Evolutionary conservation across 208 protist species (phyloP), one percentile per base, ranked within the genome.

Genomic region (Trypanosoma platydactyli): DNA sequence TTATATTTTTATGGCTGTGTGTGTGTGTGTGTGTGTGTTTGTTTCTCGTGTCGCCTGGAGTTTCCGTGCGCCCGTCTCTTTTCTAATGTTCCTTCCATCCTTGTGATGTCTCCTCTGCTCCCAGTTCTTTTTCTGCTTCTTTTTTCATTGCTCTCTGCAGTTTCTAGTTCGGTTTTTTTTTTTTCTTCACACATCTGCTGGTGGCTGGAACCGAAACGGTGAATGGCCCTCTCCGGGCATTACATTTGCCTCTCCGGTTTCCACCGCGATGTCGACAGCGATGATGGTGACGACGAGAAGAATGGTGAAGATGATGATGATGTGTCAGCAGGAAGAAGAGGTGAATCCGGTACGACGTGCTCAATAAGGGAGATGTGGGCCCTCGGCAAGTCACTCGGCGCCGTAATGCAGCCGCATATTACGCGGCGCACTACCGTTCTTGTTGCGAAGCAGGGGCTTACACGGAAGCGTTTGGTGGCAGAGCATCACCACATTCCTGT

Each of bases 401-500:
- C 78, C 0, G 56, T 49, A 2, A 64, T 86, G 27, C 73, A 86
- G 29, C 29, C 68, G 2, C 53, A 79, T 11, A 70, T 90, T 9
- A 80, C 71, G 51, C 68, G 51, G 41, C 57, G 65, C 3, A 94
- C 84, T 6, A 64, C 45, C 22, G 68, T 90, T 44, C 58, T 94
- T 16, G 78, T 94, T n/a, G 82, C 89, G 3, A 54, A 77, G 12
- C 73, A 74, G 38, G 89, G 89, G 1, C 78, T 92, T 45, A 92
- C 83, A 15, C 54, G 48, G 35, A 94, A 92, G 72, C 80, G 89
- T 7, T 54, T 94, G 5, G 74, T 84, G 33, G 89, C 85, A 1
- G 79, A 83, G 30, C 60, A 75, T 11, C 71, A 76, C 27, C 60
- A 64, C 1, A 85, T 91, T 20, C 71, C 78, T 25, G 80, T 89